Evolutionary conservation across 345 rosid species (phyloP).

Genomic region (Arabidopsis suecica): DNA sequence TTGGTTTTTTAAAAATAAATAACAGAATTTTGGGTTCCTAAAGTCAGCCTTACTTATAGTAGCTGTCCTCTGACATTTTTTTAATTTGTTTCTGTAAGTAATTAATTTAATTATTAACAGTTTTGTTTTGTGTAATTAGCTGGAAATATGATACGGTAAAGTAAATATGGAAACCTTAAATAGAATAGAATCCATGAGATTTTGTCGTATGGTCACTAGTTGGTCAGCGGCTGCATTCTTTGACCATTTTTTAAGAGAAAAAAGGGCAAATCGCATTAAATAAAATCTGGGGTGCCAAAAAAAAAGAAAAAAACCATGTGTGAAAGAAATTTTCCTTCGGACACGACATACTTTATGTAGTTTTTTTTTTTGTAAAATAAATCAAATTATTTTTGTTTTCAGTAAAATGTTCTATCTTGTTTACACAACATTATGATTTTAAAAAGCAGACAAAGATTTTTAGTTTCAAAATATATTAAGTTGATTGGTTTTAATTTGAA

Average conservation of each 20-base stretch:
- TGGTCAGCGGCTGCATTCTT: neutral
- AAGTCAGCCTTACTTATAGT: constrained; percentile 19
- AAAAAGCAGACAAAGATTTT: too few species aligned
- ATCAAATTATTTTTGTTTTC: too few species aligned
- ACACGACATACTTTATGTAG: too few species aligned
- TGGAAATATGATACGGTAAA: neutral
- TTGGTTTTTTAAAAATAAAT: too few species aligned
- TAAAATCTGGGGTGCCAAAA: too few species aligned
- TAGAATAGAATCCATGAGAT: neutral
- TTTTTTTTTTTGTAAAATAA: too few species aligned
- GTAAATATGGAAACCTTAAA: neutral
- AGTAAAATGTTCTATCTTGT: too few species aligned
- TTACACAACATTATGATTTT: too few species aligned
- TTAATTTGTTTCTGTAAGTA: neutral
- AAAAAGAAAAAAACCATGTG: too few species aligned
- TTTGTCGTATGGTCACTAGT: neutral
- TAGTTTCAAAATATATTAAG: too few species aligned
- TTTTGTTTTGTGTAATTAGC: neutral
- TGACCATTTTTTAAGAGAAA: neutral
- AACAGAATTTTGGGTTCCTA: neutral
- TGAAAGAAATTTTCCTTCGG: too few species aligned
- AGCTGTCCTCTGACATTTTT: neutral
- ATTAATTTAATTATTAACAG: neutral
- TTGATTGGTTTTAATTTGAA: too few species aligned
- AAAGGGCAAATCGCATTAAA: neutral